These are phyloP conservation scores for Teunomyces kruisii DNA, from an alignment of 805 yeast species.

Conservation along the genomic window DNA sequence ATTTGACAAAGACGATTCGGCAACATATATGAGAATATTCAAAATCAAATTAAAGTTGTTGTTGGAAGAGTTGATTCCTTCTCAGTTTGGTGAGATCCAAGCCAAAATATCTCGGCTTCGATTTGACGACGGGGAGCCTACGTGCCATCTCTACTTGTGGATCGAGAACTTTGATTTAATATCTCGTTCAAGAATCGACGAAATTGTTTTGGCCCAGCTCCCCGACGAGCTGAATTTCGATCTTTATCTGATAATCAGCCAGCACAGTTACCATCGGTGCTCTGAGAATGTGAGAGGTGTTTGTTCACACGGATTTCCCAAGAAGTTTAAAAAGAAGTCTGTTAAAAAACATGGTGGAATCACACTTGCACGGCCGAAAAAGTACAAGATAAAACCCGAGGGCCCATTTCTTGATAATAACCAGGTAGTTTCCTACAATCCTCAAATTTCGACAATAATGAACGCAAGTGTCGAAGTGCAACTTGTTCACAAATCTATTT, in stretches of 20 bases:
- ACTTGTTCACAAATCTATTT: background rate
- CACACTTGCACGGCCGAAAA: background rate
- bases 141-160: background rate
- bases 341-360: background rate
- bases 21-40: background rate
- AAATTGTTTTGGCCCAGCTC: background rate
- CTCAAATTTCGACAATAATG: background rate
- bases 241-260: background rate
- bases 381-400: background rate
- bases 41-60: background rate
- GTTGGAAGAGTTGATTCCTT: background rate
- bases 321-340: background rate
- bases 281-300: background rate
- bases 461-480: background rate
- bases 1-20: background rate
- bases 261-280: background rate
- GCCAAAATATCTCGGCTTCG: background rate
- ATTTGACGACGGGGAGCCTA: background rate
- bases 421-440: background rate
- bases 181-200: background rate
- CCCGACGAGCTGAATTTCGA: background rate
- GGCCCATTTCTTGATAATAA: background rate
- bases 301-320: slow-evolving; percentile 1
- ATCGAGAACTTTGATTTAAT: background rate
- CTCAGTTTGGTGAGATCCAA: background rate